These are phyloP conservation scores for Nadsonia commutata DNA, from an alignment of 1,139 yeast species.

Conservation along the genomic window DNA sequence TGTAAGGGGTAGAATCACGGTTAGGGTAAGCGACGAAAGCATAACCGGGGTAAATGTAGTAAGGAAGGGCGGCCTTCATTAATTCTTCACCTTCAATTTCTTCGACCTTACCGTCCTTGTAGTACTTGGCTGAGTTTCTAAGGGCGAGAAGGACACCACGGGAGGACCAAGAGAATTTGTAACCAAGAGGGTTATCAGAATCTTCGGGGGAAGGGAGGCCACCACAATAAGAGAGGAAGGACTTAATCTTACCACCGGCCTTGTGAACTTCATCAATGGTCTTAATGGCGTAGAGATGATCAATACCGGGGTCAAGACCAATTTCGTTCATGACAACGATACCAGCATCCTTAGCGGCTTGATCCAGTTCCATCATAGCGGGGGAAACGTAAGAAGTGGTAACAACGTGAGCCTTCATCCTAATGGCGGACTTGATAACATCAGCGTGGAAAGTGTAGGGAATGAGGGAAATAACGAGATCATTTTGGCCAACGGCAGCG, in stretches of 20 bases:
- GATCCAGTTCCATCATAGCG: slow-evolving; percentile 42
- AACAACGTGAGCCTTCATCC: slow-evolving; percentile 80
- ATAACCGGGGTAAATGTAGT: slow-evolving; percentile 89
- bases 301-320: slow-evolving; percentile 91
- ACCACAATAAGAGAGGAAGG: slow-evolving; percentile 94
- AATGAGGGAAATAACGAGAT: slow-evolving; percentile 82
- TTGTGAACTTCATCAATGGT: slow-evolving; percentile 93
- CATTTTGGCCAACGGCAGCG: slow-evolving; percentile 59
- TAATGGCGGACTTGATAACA: slow-evolving; percentile 88
- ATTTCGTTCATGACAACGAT: slow-evolving; percentile 36
- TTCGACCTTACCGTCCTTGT: slow-evolving; percentile 71
- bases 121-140: slow-evolving; percentile 84
- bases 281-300: slow-evolving; percentile 95
- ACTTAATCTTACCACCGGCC: slow-evolving; percentile 79
- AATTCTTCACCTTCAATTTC: slow-evolving; percentile 76
- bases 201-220: slow-evolving; percentile 97
- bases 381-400: slow-evolving; percentile 95
- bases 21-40: slow-evolving; percentile 94
- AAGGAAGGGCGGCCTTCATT: slow-evolving; percentile 92
- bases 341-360: slow-evolving; percentile 30
- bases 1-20: slow-evolving; percentile 92
- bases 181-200: slow-evolving; percentile 95
- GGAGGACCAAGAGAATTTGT: slow-evolving; percentile 98
- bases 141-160: slow-evolving; percentile 94
- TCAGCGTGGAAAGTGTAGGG: slow-evolving; percentile 90